Percentiles rank a stretch among this genome's conserved stretches.
Conservation (phyloP, 352 stramenopile species). For the Globisporangium camurandrum region DNA sequence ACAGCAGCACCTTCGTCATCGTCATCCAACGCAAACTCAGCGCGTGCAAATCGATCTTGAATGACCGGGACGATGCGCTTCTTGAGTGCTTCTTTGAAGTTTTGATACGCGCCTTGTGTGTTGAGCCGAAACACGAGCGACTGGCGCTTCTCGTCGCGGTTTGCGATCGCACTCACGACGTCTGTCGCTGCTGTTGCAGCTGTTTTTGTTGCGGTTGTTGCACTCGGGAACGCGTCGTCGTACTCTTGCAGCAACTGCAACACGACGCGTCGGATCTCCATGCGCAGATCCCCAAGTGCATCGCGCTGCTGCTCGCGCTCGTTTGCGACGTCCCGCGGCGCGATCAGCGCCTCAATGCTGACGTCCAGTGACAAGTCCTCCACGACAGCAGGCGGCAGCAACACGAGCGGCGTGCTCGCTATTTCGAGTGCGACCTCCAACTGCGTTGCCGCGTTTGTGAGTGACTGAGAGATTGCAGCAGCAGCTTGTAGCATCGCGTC, state of each 20-base stretch:
- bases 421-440: conserved; percentile 26
- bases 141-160: conserved; percentile 58
- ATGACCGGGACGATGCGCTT: conserved; percentile 72
- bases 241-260: conserved; percentile 58
- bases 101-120: conserved; percentile 65
- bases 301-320: conserved; percentile 40
- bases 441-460: conserved; percentile 18
- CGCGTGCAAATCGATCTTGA: conserved; percentile 40
- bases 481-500: conserved; percentile 26
- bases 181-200: too few relatives aligned
- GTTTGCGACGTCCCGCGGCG: conserved; percentile 33
- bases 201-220: neutral
- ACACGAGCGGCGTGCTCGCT: conserved; percentile 26
- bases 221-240: conserved; percentile 21
- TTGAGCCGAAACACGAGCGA: conserved; percentile 75
- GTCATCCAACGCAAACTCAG: conserved; percentile 13
- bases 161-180: neutral
- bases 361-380: conserved; percentile 13
- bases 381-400: conserved; percentile 21
- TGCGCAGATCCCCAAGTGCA: conserved; percentile 30
- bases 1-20: conserved; percentile 12
- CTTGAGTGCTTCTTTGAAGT: conserved; percentile 80
- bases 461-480: conserved; percentile 16
- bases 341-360: conserved; percentile 43
- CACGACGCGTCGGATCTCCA: conserved; percentile 55